These are phyloP conservation scores for Stipa capillata DNA, from an alignment of 176 grass and related monocot genomes.

Conservation along the genomic window DNA sequence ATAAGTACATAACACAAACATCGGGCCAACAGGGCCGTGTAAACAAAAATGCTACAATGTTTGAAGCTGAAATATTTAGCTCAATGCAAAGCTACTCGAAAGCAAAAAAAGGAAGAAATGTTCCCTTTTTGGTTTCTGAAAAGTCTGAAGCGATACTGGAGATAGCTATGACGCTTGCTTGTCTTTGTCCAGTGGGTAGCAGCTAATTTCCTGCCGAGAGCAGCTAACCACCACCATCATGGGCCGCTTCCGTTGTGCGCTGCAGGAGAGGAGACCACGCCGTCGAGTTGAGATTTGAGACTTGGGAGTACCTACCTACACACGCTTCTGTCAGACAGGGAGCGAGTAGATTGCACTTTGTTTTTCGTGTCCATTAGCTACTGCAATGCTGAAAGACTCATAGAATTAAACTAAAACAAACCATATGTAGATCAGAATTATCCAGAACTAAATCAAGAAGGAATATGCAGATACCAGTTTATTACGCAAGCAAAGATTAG, in stretches of 20 bases:
- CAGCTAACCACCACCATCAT: not conserved
- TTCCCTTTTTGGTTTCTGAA: not conserved
- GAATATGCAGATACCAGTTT: not conserved
- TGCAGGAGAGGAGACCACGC: not conserved
- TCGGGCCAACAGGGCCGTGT: not conserved
- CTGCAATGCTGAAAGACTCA: not conserved
- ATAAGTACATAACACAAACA: not conserved
- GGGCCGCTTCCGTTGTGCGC: not conserved
- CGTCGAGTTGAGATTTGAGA: not conserved
- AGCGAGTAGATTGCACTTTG: not conserved
- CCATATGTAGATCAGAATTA: not conserved
- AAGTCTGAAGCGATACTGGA: not conserved
- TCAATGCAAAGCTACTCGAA: not conserved
- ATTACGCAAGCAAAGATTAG: constrained; percentile 21
- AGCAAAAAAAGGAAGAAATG: not conserved
- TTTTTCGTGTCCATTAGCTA: too few species aligned
- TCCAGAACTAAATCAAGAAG: constrained; percentile 1
- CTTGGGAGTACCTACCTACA: constrained; percentile 17
- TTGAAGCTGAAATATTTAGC: not conserved
- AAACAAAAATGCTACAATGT: not conserved
- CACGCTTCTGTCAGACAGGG: constrained; percentile 5
- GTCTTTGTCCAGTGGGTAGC: not conserved
- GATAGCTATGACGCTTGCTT: not conserved
- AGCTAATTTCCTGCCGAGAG: not conserved
- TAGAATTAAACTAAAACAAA: not conserved